These are phyloP conservation scores for Candida tammaniensis DNA, from an alignment of 805 yeast genomes.

Conservation along the genomic window DNA sequence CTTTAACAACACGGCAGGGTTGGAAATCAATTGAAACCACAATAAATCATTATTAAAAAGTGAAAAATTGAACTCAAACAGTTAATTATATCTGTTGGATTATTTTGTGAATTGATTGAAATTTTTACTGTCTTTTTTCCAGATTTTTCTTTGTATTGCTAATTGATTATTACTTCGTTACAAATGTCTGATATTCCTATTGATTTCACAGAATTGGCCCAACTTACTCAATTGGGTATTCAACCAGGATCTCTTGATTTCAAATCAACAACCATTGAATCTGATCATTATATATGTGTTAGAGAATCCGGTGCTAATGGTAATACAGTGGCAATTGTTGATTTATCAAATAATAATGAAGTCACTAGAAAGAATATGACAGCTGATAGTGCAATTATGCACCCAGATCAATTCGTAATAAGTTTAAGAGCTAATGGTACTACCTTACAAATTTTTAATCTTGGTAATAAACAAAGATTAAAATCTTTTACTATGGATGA, in stretches of 20 bases:
- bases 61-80: too few relatives aligned
- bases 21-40: too few relatives aligned
- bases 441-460: slow-evolving; percentile 89
- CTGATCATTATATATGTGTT: slow-evolving; percentile 84
- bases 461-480: slow-evolving; percentile 81
- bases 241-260: slow-evolving; percentile 83
- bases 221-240: slow-evolving; percentile 82
- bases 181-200: slow-evolving; percentile 71
- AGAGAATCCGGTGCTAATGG: slow-evolving; percentile 62
- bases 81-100: too few relatives aligned
- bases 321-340: slow-evolving; percentile 92
- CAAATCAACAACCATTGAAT: slow-evolving; percentile 90
- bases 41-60: too few relatives aligned
- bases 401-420: slow-evolving; percentile 83
- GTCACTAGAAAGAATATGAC: slow-evolving; percentile 90
- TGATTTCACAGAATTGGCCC: slow-evolving; percentile 93
- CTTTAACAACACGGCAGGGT: neutral
- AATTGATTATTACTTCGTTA: neutral
- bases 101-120: too few relatives aligned
- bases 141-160: too few relatives aligned
- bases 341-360: slow-evolving; percentile 72
- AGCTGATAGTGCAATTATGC: slow-evolving; percentile 97
- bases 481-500: slow-evolving; percentile 83
- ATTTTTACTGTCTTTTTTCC: too few relatives aligned
- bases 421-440: slow-evolving; percentile 96